phyloP scores from a whole-genome alignment of 129 eudicot species.

The Saussurea involucrata region DNA sequence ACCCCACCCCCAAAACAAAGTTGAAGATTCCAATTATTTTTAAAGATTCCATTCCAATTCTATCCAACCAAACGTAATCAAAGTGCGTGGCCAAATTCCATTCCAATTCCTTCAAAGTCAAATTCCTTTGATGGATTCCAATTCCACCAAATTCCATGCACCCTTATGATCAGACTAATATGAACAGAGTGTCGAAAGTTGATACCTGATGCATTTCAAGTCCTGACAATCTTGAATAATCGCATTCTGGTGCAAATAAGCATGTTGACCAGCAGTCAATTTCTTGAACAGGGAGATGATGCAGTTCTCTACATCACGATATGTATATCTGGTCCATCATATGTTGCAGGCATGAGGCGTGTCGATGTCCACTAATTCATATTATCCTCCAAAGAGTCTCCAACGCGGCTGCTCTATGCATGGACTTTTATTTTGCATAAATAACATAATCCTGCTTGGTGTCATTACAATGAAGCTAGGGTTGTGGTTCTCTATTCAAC shows the following conservation, averaged over 20 bases:
- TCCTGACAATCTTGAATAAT: neutral
- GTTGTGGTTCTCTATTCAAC: slow-evolving; percentile 16
- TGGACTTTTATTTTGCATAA: neutral
- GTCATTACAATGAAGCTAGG: neutral
- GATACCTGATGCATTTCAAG: neutral
- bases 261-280: neutral
- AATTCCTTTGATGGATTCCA: no score
- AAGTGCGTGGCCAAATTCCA: no score
- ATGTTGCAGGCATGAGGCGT: neutral
- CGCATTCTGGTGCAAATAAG: no score
- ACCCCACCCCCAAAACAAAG: no score
- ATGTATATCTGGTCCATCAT: neutral
- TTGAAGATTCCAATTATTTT: no score
- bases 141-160: no score
- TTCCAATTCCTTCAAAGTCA: no score
- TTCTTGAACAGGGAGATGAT: neutral
- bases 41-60: no score
- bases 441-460: neutral
- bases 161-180: neutral
- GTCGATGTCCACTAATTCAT: neutral
- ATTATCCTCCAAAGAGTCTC: neutral
- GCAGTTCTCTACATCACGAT: neutral
- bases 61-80: no score
- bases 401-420: neutral
- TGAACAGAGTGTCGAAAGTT: neutral